Conservation (phyloP, 2,329 filamentous ascomycete genomes). For the Triangularia setosa region DNA sequence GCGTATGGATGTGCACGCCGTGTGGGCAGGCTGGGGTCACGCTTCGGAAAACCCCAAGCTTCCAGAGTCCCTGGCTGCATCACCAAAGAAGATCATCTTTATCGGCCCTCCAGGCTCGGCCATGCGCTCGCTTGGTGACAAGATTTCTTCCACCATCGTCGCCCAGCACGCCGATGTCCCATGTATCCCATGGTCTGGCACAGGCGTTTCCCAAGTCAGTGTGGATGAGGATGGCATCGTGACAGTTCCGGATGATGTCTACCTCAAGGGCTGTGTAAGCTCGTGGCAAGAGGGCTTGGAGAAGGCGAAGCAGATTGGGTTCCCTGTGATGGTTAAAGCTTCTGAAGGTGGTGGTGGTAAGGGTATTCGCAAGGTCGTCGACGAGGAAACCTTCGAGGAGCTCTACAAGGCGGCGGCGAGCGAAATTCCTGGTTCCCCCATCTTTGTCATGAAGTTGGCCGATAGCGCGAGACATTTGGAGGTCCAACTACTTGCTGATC, state of each 20-base stretch:
- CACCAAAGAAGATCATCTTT: constrained; percentile 98
- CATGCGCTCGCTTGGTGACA: constrained; percentile 98
- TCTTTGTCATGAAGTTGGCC: constrained; percentile 99
- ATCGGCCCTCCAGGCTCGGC: constrained; percentile 96
- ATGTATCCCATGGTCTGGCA: constrained; percentile 99
- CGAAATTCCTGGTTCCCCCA: constrained; percentile 96
- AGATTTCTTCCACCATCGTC: constrained; percentile 98
- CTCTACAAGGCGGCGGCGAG: constrained; percentile 95
- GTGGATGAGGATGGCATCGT: constrained; percentile 83
- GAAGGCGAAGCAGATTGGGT: constrained; percentile 86
- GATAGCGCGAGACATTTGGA: constrained; percentile 95
- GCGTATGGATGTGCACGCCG: constrained; percentile 96
- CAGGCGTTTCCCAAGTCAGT: constrained; percentile 76
- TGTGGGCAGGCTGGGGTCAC: constrained; percentile 99
- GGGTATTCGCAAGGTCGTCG: constrained; percentile 92
- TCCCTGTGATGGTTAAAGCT: constrained; percentile 99
- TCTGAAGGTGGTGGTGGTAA: constrained; percentile 98
- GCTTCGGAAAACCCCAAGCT: constrained; percentile 98
- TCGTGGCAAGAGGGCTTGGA: constrained; percentile 85
- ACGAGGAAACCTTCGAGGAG: constrained; percentile 76
- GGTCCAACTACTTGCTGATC: constrained; percentile 93
- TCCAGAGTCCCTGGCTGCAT: constrained; percentile 91
- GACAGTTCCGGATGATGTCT: constrained; percentile 80
- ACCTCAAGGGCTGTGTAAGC: constrained; percentile 85
- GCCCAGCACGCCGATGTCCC: constrained; percentile 94